These are phyloP conservation scores for Capsaspora owczarzaki DNA, from an alignment of 78 protist species.

Conservation along the genomic window DNA sequence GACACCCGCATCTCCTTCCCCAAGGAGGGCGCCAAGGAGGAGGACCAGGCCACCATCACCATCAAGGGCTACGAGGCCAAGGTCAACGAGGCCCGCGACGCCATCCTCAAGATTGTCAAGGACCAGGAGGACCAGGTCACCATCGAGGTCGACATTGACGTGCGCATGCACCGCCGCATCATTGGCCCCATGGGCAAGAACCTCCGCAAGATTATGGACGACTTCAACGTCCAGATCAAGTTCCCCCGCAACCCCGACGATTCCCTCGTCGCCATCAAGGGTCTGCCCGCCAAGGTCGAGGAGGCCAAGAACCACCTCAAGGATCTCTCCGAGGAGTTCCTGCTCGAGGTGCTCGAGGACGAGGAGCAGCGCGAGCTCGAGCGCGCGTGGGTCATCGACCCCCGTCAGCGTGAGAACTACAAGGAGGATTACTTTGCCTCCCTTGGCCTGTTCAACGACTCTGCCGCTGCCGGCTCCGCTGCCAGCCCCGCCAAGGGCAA, in stretches of 20 bases:
- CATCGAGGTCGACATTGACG: neutral
- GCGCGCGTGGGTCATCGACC: neutral
- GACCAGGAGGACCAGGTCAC: neutral
- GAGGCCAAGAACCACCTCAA: neutral
- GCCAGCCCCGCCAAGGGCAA: no score
- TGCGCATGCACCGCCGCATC: neutral
- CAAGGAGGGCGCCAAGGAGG: neutral
- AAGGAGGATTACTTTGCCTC: no score
- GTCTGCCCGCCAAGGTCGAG: neutral
- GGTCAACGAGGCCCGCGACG: neutral
- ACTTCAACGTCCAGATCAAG: neutral
- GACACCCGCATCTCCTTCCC: constrained; percentile 8
- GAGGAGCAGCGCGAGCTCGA: constrained; percentile 6
- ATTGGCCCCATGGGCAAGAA: neutral
- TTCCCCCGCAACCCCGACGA: neutral
- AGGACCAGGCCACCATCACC: neutral
- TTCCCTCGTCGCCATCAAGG: neutral
- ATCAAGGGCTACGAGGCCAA: neutral
- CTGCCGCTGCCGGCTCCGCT: no score
- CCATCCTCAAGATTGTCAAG: constrained; percentile 1
- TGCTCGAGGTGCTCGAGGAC: neutral
- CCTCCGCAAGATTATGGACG: neutral
- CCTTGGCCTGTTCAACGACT: no score
- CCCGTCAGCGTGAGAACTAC: neutral
- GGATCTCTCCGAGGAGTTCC: neutral